Percentiles rank a stretch among this genome's conserved stretches.
Conservation (phyloP, 148 eudicot species). For the Polygonum aviculare region DNA sequence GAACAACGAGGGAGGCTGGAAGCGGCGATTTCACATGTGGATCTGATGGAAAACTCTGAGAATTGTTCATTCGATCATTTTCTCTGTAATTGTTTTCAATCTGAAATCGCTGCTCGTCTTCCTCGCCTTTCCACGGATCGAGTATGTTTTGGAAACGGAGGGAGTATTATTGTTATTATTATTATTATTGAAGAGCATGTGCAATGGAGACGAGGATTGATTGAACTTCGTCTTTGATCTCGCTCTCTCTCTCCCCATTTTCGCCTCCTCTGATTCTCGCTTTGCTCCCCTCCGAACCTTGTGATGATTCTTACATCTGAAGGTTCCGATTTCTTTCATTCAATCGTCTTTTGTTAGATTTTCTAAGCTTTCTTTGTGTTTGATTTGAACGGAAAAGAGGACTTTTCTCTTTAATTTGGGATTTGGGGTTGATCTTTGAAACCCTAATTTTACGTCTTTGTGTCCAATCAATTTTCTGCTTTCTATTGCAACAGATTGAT, state of each 20-base stretch:
- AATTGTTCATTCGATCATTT: too few species aligned
- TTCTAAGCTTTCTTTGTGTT: too few species aligned
- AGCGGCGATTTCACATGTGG: neutral
- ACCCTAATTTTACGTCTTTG: neutral
- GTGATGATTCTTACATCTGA: neutral
- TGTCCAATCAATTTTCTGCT: too few species aligned
- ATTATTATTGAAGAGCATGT: too few species aligned
- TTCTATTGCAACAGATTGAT: too few species aligned
- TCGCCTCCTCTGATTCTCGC: neutral
- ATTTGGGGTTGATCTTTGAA: neutral
- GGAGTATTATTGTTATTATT: neutral
- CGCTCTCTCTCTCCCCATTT: neutral
- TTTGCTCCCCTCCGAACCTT: slow-evolving; percentile 6
- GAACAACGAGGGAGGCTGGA: neutral
- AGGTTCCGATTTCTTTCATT: neutral
- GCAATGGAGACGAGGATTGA: too few species aligned
- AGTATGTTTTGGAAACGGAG: neutral
- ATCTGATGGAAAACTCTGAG: too few species aligned
- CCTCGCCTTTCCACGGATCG: neutral
- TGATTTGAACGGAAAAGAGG: too few species aligned
- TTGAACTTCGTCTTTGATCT: too few species aligned
- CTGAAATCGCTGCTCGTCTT: neutral
- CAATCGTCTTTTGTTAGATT: too few species aligned
- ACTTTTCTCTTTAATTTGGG: too few species aligned
- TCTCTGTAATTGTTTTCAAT: neutral